Evolutionary conservation across 2,329 filamentous ascomycete species (phyloP).

Genomic region (Pseudocercospora pini-densiflorae): DNA sequence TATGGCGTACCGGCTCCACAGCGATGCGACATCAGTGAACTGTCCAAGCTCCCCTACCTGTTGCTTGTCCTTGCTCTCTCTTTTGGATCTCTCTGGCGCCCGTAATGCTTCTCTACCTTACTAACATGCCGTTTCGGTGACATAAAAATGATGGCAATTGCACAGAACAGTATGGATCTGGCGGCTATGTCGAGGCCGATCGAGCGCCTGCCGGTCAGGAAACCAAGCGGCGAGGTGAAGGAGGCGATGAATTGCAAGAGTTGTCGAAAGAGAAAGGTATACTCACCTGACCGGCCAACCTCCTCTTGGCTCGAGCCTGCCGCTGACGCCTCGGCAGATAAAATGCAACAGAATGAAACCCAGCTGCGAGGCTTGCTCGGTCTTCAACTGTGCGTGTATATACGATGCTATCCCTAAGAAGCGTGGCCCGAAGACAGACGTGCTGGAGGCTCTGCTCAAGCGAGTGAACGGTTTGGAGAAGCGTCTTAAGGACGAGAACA

Average conservation of each 20-base stretch:
- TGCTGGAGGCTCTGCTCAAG: slow-evolving; percentile 81
- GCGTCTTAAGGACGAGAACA: slow-evolving; percentile 65
- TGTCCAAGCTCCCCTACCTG: slow-evolving; percentile 15
- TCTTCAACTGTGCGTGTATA: slow-evolving; percentile 85
- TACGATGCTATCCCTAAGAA: slow-evolving; percentile 93
- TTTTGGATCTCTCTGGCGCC: slow-evolving; percentile 9
- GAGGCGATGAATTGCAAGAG: slow-evolving; percentile 98
- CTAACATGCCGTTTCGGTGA: slow-evolving; percentile 13
- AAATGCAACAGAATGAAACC: slow-evolving; percentile 88
- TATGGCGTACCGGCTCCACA: slow-evolving; percentile 30
- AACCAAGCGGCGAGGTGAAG: slow-evolving; percentile 74
- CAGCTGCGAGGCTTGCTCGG: slow-evolving; percentile 85
- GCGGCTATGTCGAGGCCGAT: slow-evolving; percentile 71
- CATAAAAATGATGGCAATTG: slow-evolving; percentile 26
- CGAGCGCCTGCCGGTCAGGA: slow-evolving; percentile 73
- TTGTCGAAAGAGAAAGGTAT: slow-evolving; percentile 89
- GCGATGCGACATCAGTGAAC: slow-evolving; percentile 22
- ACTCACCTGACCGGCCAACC: slow-evolving; percentile 7
- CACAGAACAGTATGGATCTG: slow-evolving; percentile 34
- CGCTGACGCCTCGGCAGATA: slow-evolving; percentile 61
- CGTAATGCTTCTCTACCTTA: slow-evolving; percentile 17
- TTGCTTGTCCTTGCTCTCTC: slow-evolving; percentile 9
- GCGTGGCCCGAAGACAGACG: slow-evolving; percentile 86
- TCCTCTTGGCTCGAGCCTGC: not conserved
- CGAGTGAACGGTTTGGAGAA: slow-evolving; percentile 85